Evolutionary conservation across 441 rosid species (phyloP), one percentile per base, ranked within the genome.

Genomic region (Melastoma candidum): DNA sequence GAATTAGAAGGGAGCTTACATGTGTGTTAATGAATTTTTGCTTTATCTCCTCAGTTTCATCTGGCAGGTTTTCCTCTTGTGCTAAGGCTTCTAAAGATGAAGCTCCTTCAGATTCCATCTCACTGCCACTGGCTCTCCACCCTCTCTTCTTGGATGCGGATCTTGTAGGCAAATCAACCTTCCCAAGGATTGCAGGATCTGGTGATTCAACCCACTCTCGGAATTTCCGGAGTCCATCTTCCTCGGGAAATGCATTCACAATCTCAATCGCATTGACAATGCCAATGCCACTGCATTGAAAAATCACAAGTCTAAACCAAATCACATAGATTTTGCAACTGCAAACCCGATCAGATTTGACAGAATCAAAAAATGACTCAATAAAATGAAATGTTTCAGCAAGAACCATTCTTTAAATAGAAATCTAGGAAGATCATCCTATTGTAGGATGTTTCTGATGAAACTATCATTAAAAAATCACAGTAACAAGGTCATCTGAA

Each of bases 221-320:
- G 66, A 93, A 86, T 69, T 78, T 83, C 26, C 71, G 69, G 71
- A 93, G 95, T 48, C 99, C 99, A 69, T 86, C 85, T 49, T 83
- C 95, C 73, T 89, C 97, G 0, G 95, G 89, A 68, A 84, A 93
- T 64, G 97, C 99, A 75, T 79, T 81, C 55, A 93, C 75, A 49
- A 93, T 95, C 80, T 93, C 99, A 60, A 89, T 82, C 49, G 99
- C 97, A 74, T 93, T 93, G 61, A 93, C 99, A 63, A 93, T 89
- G 60, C 96, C 99, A 63, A 93, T 87, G 51, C 99, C 99, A 77
- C 99, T 93, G 73, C 84, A 74, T n/a, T 45, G 36, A 29, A 7
- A 65, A 51, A 65, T 26, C 43, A 69, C 36, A 50, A 51, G 62
- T 52, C 45, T 25, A 4, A 51, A 51, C 44, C 32, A 36, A 29